Percentiles rank a stretch among this genome's conserved stretches.
phyloP scores from a whole-genome alignment of 768 basidiomycete genomes.

The Phaeolepiota aurea region DNA sequence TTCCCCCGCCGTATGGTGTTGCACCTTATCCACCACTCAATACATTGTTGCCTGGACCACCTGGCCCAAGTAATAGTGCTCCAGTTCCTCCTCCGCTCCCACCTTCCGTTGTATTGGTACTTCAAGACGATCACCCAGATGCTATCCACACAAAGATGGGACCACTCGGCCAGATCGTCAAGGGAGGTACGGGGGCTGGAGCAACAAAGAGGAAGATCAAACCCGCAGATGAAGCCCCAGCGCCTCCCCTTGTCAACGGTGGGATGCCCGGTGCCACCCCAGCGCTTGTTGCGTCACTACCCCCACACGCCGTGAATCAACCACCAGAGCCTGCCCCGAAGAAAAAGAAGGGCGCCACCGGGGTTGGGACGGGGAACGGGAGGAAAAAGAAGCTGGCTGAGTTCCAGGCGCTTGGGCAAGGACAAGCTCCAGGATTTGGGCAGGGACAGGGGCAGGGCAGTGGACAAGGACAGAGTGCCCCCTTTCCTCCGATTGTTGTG shows the following conservation, averaged over 20 bases:
- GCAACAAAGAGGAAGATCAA: constrained; percentile 56
- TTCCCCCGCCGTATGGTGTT: neutral
- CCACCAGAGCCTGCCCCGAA: constrained; percentile 15
- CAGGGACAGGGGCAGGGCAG: constrained; percentile 6
- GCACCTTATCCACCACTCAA: neutral
- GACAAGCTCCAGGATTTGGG: constrained; percentile 4
- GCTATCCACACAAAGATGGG: constrained; percentile 63
- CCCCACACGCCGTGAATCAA: constrained; percentile 4
- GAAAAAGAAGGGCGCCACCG: constrained; percentile 35
- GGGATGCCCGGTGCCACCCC: neutral
- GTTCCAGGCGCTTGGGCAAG: constrained; percentile 1
- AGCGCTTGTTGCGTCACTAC: constrained; percentile 7
- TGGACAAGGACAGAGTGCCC: constrained; percentile 4
- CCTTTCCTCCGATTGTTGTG: constrained; percentile 18
- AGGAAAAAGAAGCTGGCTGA: constrained; percentile 32
- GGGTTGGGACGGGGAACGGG: constrained; percentile 35
- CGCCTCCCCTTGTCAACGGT: constrained; percentile 1
- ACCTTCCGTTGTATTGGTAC: constrained; percentile 21
- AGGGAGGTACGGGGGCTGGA: constrained; percentile 32
- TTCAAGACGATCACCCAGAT: constrained; percentile 60
- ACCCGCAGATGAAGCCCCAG: constrained; percentile 6
- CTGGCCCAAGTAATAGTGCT: constrained; percentile 11
- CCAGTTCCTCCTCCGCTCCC: constrained; percentile 9
- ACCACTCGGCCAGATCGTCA: constrained; percentile 68
- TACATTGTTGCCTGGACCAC: constrained; percentile 1